Base-by-base conservation (phyloP, 345 rosid genomes). In the Salix caprea region DNA sequence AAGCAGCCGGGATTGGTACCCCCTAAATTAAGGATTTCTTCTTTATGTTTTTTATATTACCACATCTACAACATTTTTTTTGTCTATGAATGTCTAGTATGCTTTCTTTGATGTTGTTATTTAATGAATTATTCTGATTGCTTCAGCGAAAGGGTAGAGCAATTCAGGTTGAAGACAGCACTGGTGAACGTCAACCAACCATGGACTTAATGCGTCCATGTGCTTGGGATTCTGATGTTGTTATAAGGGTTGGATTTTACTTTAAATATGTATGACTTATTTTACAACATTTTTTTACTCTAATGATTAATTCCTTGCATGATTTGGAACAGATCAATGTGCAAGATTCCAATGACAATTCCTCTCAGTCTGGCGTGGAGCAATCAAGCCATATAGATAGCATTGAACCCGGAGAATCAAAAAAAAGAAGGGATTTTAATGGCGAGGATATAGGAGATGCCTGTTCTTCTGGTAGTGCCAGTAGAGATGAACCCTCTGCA, bases 61-160 rank as follows among this genome's bases (percentile, higher is more conserved):
- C 14, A 61, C 34, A 40, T 30, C 4, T 2, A n/a, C 32, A 32
- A 12, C 24, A 66, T 9, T 70, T 42, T 21, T 76, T n/a, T 28
- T 30, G 30, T 30, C 4, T 13, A 32, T 61, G 12, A 6, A 16
- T 28, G 26, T 76, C 6, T 74, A 26, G 48, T 18, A 16, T 54
- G 61, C 67, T 30, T 75, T 37, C 26, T 46, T 80, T 68, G 66
- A 36, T 30, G 8, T 62, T 46, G 69, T 40, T 68, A 32, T 21
- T 56, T 37, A 37, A 40, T 36, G 74, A 52, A 58, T 52, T 52
- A 3, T 44, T 68, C 60, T 64, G 19, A 52, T 56, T 66, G 37
- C 76, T 84, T 80, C 84, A 86, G 87, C 80, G 83, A 62, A 85
- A 80, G 78, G 96, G 92, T 73, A 87, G 84, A 73, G 85, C 91